Evolutionary conservation across 805 yeast species (phyloP), one percentile per base, ranked within the genome.

Genomic region (Metschnikowia similis): DNA sequence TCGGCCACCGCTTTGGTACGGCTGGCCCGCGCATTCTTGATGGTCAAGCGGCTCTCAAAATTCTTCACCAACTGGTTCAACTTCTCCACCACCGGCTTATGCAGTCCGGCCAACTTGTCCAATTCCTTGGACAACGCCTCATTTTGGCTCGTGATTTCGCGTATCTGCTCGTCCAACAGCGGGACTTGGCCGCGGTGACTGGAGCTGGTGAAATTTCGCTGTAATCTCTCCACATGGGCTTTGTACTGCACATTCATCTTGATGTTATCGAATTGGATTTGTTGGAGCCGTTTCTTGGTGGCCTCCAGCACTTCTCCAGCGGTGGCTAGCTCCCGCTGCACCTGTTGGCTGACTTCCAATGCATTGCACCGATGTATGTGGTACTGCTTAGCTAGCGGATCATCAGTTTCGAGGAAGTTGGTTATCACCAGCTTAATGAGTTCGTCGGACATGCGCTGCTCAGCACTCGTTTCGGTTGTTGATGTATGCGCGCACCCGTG

Each of bases 41-140:
- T 54, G 21, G 51, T 44, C 2, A 67, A 45, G 8, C 56, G 57
- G 7, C 35, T 47, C 6, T 60, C 60, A 51, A 66, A 69, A 27
- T 57, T 57, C 17, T 47, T 50, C 3, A 61, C 59, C 41, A 71
- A 53, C 7, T 35, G 17, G n/a, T 56, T 57, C 66, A 72, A 69
- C 43, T 70, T 60, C 28, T 67, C 70, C 26, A 73, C 55, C 10
- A 69, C 51, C 2, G 77, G 78, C 45, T 68, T 61, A 48, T 71
- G 70, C 7, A 62, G 60, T 9, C 60, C 58, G 35, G 55, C 59
- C 35, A 71, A 59, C 14, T 61, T 56, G n/a, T 56, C 56, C 8
- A 68, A 63, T 30, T 62, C 63, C 17, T 53, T 52, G 11, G 56
- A 46, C 4, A 64, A 45, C 4, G 31, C 35, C 3, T 51, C 40